These are phyloP conservation scores for Eucalyptus coolabah DNA, from an alignment of 345 rosid species.

Conservation along the genomic window DNA sequence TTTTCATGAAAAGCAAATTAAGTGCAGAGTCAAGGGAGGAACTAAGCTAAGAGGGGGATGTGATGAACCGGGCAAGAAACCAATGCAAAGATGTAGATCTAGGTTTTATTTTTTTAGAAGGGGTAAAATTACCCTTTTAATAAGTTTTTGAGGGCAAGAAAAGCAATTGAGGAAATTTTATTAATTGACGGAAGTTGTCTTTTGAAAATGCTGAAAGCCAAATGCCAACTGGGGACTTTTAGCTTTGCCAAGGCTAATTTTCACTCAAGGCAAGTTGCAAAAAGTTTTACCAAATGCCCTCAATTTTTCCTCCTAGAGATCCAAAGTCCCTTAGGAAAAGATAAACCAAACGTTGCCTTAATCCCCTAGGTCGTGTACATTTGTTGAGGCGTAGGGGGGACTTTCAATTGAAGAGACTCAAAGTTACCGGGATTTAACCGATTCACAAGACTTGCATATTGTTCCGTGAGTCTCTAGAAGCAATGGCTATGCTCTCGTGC, in stretches of 20 bases:
- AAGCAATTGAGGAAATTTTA: no score
- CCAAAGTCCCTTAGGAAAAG: no score
- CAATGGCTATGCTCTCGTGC: not conserved
- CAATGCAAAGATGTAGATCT: not conserved
- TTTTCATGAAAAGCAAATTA: not conserved
- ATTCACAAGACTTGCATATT: not conserved
- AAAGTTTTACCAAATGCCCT: not conserved
- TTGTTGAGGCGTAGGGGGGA: not conserved
- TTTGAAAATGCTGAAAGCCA: not conserved
- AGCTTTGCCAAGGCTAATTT: not conserved
- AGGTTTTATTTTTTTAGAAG: not conserved
- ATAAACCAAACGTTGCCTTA: accelerated
- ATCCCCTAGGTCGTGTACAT: not conserved
- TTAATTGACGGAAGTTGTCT: not conserved
- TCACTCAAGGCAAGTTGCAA: accelerated
- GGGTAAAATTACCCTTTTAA: not conserved
- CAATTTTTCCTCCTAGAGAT: no score
- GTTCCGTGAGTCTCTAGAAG: not conserved
- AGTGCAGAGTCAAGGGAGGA: not conserved
- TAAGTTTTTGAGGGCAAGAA: no score
- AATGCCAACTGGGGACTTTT: accelerated
- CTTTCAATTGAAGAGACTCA: not conserved
- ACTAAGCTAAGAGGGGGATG: not conserved
- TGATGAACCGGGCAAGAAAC: not conserved
- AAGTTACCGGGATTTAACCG: not conserved